Percentiles rank a stretch among this genome's conserved stretches.
Conservation (phyloP, 202 grass and related monocot species). For the Schoenoplectus triqueter region DNA sequence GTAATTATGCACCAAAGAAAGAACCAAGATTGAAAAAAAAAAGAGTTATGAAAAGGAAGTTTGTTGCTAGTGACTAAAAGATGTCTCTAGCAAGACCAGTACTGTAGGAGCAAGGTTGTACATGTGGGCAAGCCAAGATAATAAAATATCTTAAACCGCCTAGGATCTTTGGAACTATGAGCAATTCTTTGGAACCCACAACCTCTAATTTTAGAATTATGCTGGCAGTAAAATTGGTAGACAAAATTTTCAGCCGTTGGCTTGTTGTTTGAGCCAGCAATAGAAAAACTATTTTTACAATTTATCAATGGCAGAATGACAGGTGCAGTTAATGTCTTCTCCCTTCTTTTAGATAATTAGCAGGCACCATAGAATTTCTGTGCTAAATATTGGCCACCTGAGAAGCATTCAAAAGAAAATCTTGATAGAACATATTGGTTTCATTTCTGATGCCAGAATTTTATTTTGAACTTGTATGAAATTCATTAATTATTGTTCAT, state of each 20-base stretch:
- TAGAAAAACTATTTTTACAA: neutral
- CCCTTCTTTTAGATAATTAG: constrained; percentile 3
- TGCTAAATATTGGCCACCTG: neutral
- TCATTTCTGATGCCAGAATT: neutral
- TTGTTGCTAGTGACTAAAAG: neutral
- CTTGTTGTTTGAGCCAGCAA: neutral
- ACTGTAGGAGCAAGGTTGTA: neutral
- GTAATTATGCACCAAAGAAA: constrained; percentile 11
- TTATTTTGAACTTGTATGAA: constrained; percentile 4
- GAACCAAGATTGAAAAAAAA: constrained; percentile 5
- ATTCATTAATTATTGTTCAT: neutral
- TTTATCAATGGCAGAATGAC: neutral
- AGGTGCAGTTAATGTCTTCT: neutral
- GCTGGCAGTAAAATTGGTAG: neutral
- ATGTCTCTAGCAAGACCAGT: neutral
- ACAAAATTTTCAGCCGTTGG: neutral
- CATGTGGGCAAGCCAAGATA: neutral
- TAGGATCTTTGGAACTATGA: neutral
- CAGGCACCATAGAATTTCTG: neutral
- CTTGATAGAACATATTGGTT: neutral
- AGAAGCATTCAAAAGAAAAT: neutral
- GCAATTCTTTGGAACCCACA: neutral
- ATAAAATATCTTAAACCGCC: neutral
- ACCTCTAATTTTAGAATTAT: constrained; percentile 1
- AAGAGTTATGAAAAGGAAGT: neutral